phyloP scores from a whole-genome alignment of 2,329 filamentous ascomycete genomes.

The Ceratocystis albifundus region DNA sequence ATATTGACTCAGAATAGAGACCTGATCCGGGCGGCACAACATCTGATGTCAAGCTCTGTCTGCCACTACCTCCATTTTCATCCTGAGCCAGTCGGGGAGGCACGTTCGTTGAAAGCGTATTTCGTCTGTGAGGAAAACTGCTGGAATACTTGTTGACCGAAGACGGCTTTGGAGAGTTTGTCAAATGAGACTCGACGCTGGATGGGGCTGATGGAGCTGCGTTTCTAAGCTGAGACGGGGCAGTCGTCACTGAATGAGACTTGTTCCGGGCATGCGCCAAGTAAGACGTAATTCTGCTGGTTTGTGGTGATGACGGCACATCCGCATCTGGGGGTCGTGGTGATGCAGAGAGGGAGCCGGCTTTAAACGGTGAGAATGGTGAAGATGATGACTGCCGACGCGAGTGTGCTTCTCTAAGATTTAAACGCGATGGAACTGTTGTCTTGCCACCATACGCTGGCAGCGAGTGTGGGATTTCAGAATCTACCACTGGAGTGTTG shows the following conservation, averaged over 20 bases:
- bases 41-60: conserved; percentile 61
- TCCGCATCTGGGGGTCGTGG: conserved; percentile 47
- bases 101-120: conserved; percentile 64
- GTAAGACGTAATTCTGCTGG: conserved; percentile 26
- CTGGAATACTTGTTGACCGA: conserved; percentile 81
- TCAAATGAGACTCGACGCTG: conserved; percentile 46
- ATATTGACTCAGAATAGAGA: conserved; percentile 58
- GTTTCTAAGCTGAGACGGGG: conserved; percentile 24
- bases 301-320: conserved; percentile 41
- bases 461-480: conserved; percentile 41
- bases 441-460: conserved; percentile 31
- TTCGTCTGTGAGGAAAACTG: conserved; percentile 79
- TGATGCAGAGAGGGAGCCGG: conserved; percentile 84
- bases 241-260: conserved; percentile 18
- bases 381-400: conserved; percentile 77
- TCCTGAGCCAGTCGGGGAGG: conserved; percentile 48
- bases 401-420: conserved; percentile 14
- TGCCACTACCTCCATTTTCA: conserved; percentile 69
- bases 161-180: conserved; percentile 66
- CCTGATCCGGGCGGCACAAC: conserved; percentile 64
- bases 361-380: conserved; percentile 88
- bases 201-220: conserved; percentile 35
- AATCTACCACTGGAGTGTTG: conserved; percentile 31
- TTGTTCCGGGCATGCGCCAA: conserved; percentile 19
- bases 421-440: conserved; percentile 16